A percentile compares a stretch with the other conserved stretches of the same genome.
Conservation (phyloP, 148 eudicot genomes). For the Fagopyrum esculentum region DNA sequence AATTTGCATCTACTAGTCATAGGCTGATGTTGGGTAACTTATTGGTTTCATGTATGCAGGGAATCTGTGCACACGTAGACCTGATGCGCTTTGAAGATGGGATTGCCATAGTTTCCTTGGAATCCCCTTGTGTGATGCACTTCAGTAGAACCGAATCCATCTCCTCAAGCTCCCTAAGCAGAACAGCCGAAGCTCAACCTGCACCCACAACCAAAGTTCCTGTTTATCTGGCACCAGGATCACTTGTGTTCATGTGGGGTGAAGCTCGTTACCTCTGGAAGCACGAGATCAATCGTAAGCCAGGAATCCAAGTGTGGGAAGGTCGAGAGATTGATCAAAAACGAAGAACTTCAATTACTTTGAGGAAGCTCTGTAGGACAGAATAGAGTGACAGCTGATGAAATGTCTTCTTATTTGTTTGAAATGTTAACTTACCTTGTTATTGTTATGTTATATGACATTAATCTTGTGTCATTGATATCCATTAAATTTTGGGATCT, state of each 20-base stretch:
- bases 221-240: slow-evolving; percentile 68
- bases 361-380: slow-evolving; percentile 57
- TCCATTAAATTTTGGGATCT: not conserved
- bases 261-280: slow-evolving; percentile 87
- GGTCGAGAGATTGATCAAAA: slow-evolving; percentile 62
- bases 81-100: slow-evolving; percentile 95
- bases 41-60: slow-evolving; percentile 33
- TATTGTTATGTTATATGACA: not conserved
- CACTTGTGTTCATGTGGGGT: slow-evolving; percentile 69
- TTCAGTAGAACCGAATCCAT: slow-evolving; percentile 39
- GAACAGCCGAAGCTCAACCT: slow-evolving; percentile 18
- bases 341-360: slow-evolving; percentile 68
- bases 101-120: slow-evolving; percentile 76
- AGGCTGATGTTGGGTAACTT: not conserved
- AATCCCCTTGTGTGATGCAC: slow-evolving; percentile 88
- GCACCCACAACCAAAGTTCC: slow-evolving; percentile 32
- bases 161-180: not conserved
- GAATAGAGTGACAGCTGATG: slow-evolving; percentile 12
- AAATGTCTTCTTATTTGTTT: not conserved
- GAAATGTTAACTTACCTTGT: not conserved
- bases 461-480: not conserved
- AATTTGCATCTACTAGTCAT: not conserved
- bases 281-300: slow-evolving; percentile 82
- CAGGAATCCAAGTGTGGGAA: slow-evolving; percentile 76
- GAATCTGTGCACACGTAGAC: slow-evolving; percentile 92